phyloP scores from a whole-genome alignment of 2,329 filamentous ascomycete genomes.

The Curvularia sp. region DNA sequence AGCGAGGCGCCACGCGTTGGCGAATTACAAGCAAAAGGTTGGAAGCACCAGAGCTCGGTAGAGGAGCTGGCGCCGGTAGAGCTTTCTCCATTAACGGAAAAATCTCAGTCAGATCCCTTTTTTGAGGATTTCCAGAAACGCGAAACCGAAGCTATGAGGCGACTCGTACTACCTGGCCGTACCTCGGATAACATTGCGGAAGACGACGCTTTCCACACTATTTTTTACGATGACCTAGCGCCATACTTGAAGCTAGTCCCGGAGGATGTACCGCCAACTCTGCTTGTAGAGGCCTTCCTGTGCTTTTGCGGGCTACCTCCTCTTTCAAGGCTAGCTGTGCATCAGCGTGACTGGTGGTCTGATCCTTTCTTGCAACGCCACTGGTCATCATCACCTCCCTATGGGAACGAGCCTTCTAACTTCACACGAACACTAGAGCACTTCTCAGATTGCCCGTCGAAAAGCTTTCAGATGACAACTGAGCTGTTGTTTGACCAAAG shows the following conservation, averaged over 20 bases:
- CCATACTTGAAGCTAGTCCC: constrained; percentile 62
- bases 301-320: constrained; percentile 60
- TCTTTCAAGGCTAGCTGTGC: constrained; percentile 37
- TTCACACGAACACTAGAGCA: constrained; percentile 13
- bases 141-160: constrained; percentile 61
- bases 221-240: constrained; percentile 79
- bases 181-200: constrained; percentile 76
- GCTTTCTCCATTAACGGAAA: constrained; percentile 8
- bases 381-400: neutral
- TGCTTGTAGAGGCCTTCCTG: constrained; percentile 72
- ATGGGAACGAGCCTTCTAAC: constrained; percentile 17
- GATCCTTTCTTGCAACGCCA: constrained; percentile 64
- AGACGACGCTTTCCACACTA: constrained; percentile 82
- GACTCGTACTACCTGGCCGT: constrained; percentile 70
- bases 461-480: constrained; percentile 32
- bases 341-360: constrained; percentile 51
- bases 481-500: constrained; percentile 36
- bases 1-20: constrained; percentile 81
- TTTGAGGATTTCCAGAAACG: constrained; percentile 46
- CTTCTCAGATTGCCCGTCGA: constrained; percentile 23
- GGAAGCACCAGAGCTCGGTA: constrained; percentile 61
- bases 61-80: constrained; percentile 23
- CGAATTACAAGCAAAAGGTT: constrained; percentile 74
- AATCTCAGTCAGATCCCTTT: constrained; percentile 18
- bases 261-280: constrained; percentile 49